Conservation (phyloP, 441 rosid genomes). For the Hura crepitans region DNA sequence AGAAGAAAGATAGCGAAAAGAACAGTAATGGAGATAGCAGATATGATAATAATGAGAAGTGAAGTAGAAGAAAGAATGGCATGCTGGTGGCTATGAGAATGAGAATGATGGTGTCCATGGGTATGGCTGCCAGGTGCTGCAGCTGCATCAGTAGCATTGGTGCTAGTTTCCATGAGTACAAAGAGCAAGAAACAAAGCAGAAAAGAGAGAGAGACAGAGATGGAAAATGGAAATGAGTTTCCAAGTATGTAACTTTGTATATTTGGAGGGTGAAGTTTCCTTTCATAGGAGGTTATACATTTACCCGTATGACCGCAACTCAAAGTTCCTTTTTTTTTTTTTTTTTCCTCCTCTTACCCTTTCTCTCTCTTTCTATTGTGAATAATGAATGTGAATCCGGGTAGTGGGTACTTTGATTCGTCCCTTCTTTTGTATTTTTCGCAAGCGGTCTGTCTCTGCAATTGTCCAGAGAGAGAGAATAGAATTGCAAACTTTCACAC, state of each 20-base stretch:
- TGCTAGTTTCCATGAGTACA: constrained; percentile 45
- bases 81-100: constrained; percentile 34
- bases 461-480: constrained; percentile 21
- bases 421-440: constrained; percentile 40
- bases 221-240: constrained; percentile 13
- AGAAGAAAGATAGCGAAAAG: constrained; percentile 41
- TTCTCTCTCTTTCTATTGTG: constrained; percentile 17
- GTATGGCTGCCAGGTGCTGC: constrained; percentile 26
- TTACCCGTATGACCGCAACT: constrained; percentile 18
- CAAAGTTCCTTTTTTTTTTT: constrained; percentile 4
- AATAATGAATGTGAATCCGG: constrained; percentile 19
- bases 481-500: constrained; percentile 26
- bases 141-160: constrained; percentile 3
- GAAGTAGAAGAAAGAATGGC: constrained; percentile 41
- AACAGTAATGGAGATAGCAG: constrained; percentile 36
- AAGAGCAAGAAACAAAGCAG: constrained; percentile 21
- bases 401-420: constrained; percentile 42
- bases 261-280: constrained; percentile 18
- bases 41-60: constrained; percentile 41
- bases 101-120: constrained; percentile 24
- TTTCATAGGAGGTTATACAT: constrained; percentile 26
- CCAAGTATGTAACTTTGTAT: constrained; percentile 9
- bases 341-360: neutral
- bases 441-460: constrained; percentile 55
- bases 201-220: constrained; percentile 20